These are phyloP conservation scores for Neoboletus magnificus DNA, from an alignment of 768 basidiomycete species.

Conservation along the genomic window DNA sequence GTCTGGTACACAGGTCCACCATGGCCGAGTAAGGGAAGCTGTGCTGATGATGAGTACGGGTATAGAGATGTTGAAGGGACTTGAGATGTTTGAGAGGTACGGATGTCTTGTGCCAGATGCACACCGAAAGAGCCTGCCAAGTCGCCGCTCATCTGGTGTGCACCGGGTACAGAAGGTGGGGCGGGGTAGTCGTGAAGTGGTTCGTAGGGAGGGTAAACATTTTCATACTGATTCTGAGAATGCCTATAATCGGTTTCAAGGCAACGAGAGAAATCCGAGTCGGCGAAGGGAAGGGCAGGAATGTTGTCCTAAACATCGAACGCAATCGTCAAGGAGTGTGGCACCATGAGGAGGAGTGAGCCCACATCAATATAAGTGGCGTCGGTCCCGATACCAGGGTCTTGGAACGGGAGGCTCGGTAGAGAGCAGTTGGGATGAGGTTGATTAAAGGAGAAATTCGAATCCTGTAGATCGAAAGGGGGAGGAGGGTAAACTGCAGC, in stretches of 20 bases:
- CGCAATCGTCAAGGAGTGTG: not conserved
- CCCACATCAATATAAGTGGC: conserved; percentile 10
- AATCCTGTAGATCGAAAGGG: conserved; percentile 8
- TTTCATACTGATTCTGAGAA: not conserved
- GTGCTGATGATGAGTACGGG: not conserved
- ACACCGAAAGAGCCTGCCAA: not conserved
- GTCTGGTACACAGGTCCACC: not conserved
- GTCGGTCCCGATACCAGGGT: not conserved
- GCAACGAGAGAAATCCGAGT: not conserved
- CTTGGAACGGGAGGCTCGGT: not conserved
- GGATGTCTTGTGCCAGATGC: not conserved
- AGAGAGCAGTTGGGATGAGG: not conserved
- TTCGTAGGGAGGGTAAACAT: not conserved
- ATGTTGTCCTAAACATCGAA: conserved; percentile 4
- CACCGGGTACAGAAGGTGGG: not conserved
- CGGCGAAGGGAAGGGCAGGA: not conserved
- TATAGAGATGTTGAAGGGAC: not conserved
- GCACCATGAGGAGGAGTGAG: not conserved
- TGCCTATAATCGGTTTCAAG: not conserved
- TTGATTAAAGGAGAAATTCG: not conserved
- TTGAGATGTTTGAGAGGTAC: conserved; percentile 2
- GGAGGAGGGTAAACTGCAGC: not conserved
- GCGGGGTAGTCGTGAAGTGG: not conserved
- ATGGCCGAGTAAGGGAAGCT: not conserved
- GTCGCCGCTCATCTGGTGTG: not conserved